A percentile compares a stretch with the other conserved stretches of the same genome.
Evolutionary conservation across 305 asterid species (phyloP).

Genomic region (Rubia peregrina): DNA sequence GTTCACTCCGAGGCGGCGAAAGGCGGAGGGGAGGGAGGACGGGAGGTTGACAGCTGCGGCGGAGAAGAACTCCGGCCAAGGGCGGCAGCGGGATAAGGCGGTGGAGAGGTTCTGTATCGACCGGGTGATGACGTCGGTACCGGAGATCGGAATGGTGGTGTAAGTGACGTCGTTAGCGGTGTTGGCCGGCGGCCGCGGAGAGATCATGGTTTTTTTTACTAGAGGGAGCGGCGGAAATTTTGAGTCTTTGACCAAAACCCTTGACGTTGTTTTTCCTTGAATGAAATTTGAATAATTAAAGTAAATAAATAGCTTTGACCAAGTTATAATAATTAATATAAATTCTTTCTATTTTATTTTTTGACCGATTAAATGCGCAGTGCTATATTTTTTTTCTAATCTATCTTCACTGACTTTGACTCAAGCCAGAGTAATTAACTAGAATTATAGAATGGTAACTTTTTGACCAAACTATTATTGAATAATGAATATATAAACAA

Average conservation of each 20-base stretch:
- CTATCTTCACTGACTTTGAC: too few species aligned
- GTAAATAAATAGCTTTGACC: not conserved
- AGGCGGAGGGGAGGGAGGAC: slow-evolving; percentile 40
- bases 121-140: slow-evolving; percentile 45
- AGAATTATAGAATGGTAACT: too few species aligned
- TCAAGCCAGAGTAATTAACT: too few species aligned
- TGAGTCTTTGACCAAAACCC: slow-evolving; percentile 11
- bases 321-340: too few species aligned
- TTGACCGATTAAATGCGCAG: too few species aligned
- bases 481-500: too few species aligned
- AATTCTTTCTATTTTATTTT: too few species aligned
- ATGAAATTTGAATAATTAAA: too few species aligned
- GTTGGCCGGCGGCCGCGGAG: slow-evolving; percentile 21
- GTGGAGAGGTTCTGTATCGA: slow-evolving; percentile 59
- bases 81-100: slow-evolving; percentile 54
- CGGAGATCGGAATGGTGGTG: slow-evolving; percentile 76
- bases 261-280: not conserved
- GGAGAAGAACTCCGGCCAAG: slow-evolving; percentile 75
- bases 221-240: not conserved
- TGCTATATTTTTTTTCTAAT: too few species aligned
- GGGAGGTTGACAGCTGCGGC: slow-evolving; percentile 43
- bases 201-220: slow-evolving; percentile 40
- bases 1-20: slow-evolving; percentile 46
- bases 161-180: slow-evolving; percentile 32
- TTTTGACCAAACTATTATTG: not conserved